phyloP scores from a whole-genome alignment of 2,329 filamentous ascomycete species.

The Sclerotinia borealis region DNA sequence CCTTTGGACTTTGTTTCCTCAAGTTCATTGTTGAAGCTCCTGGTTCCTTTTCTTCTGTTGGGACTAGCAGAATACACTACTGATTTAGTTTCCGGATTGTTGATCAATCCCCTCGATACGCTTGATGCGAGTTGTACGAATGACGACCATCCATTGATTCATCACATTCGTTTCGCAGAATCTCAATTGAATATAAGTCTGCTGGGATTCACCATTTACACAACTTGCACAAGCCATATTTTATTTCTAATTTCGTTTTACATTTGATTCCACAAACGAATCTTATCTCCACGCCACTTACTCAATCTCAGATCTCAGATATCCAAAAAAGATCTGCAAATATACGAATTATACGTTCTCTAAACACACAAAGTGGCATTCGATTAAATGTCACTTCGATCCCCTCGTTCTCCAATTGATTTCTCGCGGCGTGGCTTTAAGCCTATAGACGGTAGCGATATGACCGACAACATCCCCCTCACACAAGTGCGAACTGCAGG shows the following conservation, averaged over 20 bases:
- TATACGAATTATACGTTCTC: background rate
- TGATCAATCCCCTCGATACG: conserved; percentile 2
- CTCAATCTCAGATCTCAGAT: background rate
- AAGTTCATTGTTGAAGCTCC: background rate
- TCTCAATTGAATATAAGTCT: background rate
- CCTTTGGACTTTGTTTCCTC: background rate
- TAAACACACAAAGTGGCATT: background rate
- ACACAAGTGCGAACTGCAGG: conserved; percentile 49
- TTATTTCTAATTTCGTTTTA: background rate
- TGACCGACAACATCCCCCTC: conserved; percentile 45
- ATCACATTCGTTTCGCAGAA: conserved; percentile 2
- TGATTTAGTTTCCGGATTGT: background rate
- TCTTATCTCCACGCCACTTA: background rate
- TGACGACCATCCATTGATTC: background rate
- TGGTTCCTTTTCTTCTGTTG: background rate
- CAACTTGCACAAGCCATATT: background rate
- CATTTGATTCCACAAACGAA: background rate
- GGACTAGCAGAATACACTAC: background rate
- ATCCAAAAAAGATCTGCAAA: background rate
- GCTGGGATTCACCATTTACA: background rate
- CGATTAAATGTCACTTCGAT: conserved; percentile 27
- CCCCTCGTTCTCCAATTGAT: conserved; percentile 23
- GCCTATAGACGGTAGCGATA: conserved; percentile 23
- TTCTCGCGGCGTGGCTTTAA: conserved; percentile 28
- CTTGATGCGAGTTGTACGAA: background rate